A percentile compares a stretch with the other conserved stretches of the same genome.
Evolutionary conservation across 371 early-diverging fungal genomes (phyloP).

Genomic region (Gilbertella persicaria): DNA sequence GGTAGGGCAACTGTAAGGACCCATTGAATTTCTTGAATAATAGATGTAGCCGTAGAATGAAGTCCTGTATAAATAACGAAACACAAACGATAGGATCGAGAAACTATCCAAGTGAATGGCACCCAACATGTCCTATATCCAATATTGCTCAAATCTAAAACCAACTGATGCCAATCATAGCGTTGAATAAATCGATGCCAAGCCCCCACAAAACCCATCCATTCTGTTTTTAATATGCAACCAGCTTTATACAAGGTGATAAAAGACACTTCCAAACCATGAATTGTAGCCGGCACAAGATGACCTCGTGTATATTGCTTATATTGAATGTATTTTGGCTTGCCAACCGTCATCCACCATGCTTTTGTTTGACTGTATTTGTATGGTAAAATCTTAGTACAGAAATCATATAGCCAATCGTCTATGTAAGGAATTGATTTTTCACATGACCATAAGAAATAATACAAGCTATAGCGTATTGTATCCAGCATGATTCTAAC

Average conservation of each 20-base stretch:
- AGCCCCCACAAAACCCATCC: not conserved
- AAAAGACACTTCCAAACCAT: not conserved
- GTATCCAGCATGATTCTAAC: conserved; percentile 21
- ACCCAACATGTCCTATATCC: conserved; percentile 19
- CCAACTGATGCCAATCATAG: conserved; percentile 36
- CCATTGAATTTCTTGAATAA: conserved; percentile 26
- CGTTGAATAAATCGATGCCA: conserved; percentile 25
- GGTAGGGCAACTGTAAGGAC: conserved; percentile 13
- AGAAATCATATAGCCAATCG: conserved; percentile 40
- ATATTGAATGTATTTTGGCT: not conserved
- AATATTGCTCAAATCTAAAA: conserved; percentile 15
- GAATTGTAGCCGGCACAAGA: not conserved
- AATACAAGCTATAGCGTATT: conserved; percentile 21
- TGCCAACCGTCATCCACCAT: conserved; percentile 33
- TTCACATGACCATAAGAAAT: conserved; percentile 28
- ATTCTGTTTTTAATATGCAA: not conserved
- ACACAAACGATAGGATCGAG: conserved; percentile 9
- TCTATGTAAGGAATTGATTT: conserved; percentile 30
- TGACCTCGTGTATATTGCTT: conserved; percentile 3
- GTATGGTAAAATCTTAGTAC: conserved; percentile 30
- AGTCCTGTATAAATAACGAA: conserved; percentile 21
- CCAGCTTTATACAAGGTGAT: conserved; percentile 1
- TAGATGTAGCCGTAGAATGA: conserved; percentile 4
- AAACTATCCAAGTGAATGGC: conserved; percentile 8
- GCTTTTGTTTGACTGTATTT: conserved; percentile 6